Conservation (phyloP, 306 rosid species). For the Erythrophleum fordii region DNA sequence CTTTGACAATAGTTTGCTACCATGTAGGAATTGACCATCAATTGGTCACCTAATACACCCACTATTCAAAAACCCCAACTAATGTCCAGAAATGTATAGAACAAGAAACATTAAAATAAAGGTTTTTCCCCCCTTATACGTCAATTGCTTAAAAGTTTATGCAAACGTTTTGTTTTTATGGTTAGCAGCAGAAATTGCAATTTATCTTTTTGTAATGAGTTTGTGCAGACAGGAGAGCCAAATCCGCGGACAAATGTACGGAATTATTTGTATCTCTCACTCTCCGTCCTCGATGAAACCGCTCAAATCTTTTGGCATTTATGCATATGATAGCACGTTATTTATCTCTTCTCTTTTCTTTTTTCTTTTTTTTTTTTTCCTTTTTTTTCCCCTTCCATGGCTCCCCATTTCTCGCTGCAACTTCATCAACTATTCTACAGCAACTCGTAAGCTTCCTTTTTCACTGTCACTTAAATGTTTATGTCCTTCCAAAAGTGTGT, state of each 20-base stretch:
- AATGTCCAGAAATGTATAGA: background rate
- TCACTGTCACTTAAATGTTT: slow-evolving; percentile 1
- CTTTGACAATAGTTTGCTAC: background rate
- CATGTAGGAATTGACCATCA: background rate
- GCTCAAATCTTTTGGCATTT: slow-evolving; percentile 40
- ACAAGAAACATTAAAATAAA: background rate
- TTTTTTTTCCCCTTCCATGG: slow-evolving; percentile 50
- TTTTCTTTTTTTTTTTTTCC: slow-evolving; percentile 34
- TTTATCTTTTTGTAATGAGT: too few relatives aligned
- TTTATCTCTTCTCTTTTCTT: background rate
- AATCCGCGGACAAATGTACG: background rate
- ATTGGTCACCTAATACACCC: background rate
- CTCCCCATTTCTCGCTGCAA: slow-evolving; percentile 52
- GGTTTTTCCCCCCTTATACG: background rate
- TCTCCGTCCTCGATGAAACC: slow-evolving; percentile 51
- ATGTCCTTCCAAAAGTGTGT: background rate
- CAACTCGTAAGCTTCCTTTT: slow-evolving; percentile 52
- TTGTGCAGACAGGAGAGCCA: too few relatives aligned
- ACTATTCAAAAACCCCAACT: background rate
- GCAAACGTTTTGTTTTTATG: too few relatives aligned
- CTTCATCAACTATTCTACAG: slow-evolving; percentile 41
- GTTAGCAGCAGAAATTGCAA: too few relatives aligned
- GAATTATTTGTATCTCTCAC: background rate
- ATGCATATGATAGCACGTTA: background rate
- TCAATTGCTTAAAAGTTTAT: background rate